Evolutionary conservation across 768 basidiomycete genomes (phyloP).

Genomic region (Sporobolomyces pararoseus): DNA sequence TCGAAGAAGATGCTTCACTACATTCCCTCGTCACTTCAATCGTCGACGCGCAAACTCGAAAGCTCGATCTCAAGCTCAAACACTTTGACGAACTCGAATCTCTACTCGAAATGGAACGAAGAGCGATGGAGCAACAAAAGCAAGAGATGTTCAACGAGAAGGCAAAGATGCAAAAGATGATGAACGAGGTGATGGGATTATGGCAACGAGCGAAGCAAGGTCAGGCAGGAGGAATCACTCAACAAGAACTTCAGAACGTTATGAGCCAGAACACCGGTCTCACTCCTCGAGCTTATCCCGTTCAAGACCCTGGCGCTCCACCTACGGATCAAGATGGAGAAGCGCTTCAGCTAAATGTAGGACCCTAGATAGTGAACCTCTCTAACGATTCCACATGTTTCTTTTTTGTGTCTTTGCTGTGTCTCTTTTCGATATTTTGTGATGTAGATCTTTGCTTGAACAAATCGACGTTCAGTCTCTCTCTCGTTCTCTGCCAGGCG

Average conservation of each 20-base stretch:
- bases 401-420: too few relatives aligned
- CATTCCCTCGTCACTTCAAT: slow-evolving; percentile 68
- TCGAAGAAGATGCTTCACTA: slow-evolving; percentile 77
- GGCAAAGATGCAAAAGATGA: slow-evolving; percentile 46
- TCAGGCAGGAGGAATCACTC: background rate
- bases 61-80: slow-evolving; percentile 88
- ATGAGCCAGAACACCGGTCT: background rate
- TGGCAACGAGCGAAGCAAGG: slow-evolving; percentile 20
- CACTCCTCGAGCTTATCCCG: background rate
- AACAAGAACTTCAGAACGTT: slow-evolving; percentile 4
- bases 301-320: slow-evolving; percentile 17
- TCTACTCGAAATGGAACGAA: slow-evolving; percentile 82
- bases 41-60: slow-evolving; percentile 69
- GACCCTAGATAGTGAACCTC: too few relatives aligned
- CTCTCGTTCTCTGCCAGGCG: too few relatives aligned
- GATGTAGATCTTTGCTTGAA: too few relatives aligned
- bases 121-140: slow-evolving; percentile 74
- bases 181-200: slow-evolving; percentile 32
- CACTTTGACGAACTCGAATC: slow-evolving; percentile 94
- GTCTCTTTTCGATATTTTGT: too few relatives aligned
- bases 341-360: slow-evolving; percentile 2
- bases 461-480: too few relatives aligned
- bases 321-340: slow-evolving; percentile 8
- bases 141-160: slow-evolving; percentile 77
- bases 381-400: too few relatives aligned